These are phyloP conservation scores for Umbelopsis vinacea DNA, from an alignment of 192 early-diverging fungal genomes.

Conservation along the genomic window DNA sequence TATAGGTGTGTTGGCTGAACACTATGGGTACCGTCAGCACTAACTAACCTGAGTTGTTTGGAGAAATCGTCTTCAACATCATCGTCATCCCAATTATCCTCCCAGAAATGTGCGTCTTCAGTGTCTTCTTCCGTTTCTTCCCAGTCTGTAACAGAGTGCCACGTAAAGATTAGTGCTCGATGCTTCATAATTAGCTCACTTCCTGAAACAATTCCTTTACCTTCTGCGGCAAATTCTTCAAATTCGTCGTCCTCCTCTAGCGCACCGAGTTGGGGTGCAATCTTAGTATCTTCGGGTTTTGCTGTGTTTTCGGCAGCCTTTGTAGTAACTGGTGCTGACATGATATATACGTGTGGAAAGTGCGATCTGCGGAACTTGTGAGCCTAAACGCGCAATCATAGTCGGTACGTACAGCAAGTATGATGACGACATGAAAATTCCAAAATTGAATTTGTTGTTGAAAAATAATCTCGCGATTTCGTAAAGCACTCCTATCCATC, in stretches of 20 bases:
- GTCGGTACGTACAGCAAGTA: not conserved
- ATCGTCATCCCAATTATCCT: conserved; percentile 93
- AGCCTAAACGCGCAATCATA: conserved; percentile 8
- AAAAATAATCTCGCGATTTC: no score
- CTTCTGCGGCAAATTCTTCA: conserved; percentile 88
- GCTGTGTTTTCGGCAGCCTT: conserved; percentile 10
- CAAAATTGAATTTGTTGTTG: not conserved
- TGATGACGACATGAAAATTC: not conserved
- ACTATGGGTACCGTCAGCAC: not conserved
- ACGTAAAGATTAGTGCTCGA: not conserved
- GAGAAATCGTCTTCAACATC: conserved; percentile 92
- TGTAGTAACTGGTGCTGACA: conserved; percentile 11
- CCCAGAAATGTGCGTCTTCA: conserved; percentile 76
- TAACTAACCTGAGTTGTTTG: conserved; percentile 71
- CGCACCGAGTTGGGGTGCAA: conserved; percentile 60
- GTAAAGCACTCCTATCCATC: no score
- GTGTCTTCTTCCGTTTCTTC: conserved; percentile 75
- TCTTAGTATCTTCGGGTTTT: conserved; percentile 15
- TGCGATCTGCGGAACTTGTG: not conserved
- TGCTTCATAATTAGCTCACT: not conserved
- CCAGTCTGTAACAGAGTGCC: conserved; percentile 66
- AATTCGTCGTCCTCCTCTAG: conserved; percentile 95
- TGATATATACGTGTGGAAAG: not conserved
- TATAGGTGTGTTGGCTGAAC: not conserved
- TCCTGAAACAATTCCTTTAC: conserved; percentile 42